A percentile compares a stretch with the other conserved stretches of the same genome.
phyloP scores from a whole-genome alignment of 192 early-diverging fungal species.

The Dissophora ornata region DNA sequence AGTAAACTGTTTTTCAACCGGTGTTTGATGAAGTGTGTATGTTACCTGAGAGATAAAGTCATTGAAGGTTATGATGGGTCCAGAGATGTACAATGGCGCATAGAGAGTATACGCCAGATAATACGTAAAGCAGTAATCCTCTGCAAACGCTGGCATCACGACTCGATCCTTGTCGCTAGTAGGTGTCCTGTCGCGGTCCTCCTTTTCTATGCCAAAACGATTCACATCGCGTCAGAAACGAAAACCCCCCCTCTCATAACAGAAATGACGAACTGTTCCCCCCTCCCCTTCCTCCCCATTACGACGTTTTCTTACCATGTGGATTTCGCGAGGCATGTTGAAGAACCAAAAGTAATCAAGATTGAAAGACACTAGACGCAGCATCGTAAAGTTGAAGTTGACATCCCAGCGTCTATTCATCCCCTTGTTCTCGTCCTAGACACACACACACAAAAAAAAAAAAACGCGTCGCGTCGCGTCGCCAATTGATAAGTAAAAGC shows the following conservation, averaged over 20 bases:
- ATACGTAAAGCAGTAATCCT: constrained; percentile 83
- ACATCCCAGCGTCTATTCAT: constrained; percentile 86
- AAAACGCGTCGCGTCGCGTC: not conserved
- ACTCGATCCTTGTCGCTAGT: constrained; percentile 70
- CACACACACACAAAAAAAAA: not conserved
- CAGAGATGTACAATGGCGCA: constrained; percentile 92
- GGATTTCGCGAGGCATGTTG: constrained; percentile 14
- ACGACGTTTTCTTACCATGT: constrained; percentile 5
- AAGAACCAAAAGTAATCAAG: constrained; percentile 93
- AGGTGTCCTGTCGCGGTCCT: constrained; percentile 43
- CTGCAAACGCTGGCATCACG: constrained; percentile 57
- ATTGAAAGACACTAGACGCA: constrained; percentile 91
- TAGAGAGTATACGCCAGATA: constrained; percentile 88
- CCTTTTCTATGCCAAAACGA: constrained; percentile 45
- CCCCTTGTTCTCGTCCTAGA: constrained; percentile 77
- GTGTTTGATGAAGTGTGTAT: too few relatives aligned
- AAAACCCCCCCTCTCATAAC: not conserved
- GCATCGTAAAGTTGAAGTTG: constrained; percentile 89
- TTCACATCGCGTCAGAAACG: too few relatives aligned
- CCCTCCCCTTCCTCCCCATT: not conserved
- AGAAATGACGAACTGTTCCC: not conserved
- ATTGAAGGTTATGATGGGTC: constrained; percentile 97
- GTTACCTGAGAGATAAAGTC: constrained; percentile 87
- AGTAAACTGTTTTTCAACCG: too few relatives aligned
- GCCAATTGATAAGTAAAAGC: not conserved